These are phyloP conservation scores for Tephrocybe sp. DNA, from an alignment of 768 basidiomycete genomes.

Conservation along the genomic window DNA sequence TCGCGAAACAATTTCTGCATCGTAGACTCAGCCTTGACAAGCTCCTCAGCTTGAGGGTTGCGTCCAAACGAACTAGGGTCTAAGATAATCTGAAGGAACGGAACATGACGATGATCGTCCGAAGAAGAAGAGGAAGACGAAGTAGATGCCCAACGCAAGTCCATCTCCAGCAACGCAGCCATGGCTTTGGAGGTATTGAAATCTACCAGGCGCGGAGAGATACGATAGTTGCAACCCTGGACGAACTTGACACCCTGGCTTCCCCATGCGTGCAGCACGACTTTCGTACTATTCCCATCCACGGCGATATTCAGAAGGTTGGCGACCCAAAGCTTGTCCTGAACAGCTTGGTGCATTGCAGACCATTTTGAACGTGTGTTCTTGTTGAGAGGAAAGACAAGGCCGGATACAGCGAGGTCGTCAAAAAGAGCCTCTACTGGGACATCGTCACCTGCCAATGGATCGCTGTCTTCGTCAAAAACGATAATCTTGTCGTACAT, in stretches of 20 bases:
- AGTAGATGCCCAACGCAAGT: conserved; percentile 29
- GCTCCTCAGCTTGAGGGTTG: conserved; percentile 23
- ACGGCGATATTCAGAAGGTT: conserved; percentile 38
- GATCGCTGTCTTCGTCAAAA: conserved; percentile 28
- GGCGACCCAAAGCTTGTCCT: conserved; percentile 34
- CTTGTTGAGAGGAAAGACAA: conserved; percentile 41
- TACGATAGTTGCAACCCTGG: conserved; percentile 35
- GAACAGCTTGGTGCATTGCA: conserved; percentile 35
- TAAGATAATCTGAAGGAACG: conserved; percentile 42
- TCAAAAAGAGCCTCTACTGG: conserved; percentile 49
- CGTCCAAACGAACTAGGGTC: conserved; percentile 38
- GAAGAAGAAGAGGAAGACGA: background rate
- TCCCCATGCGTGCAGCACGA: conserved; percentile 38
- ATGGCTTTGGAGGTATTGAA: conserved; percentile 49
- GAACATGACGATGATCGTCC: conserved; percentile 23
- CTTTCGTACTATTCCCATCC: conserved; percentile 28
- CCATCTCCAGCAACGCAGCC: conserved; percentile 42
- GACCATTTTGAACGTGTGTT: conserved; percentile 36
- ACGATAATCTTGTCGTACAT: conserved; percentile 47
- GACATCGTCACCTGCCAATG: conserved; percentile 20
- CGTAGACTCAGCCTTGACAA: conserved; percentile 30
- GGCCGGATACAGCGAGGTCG: conserved; percentile 43
- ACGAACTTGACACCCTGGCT: conserved; percentile 25
- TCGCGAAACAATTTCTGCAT: conserved; percentile 41
- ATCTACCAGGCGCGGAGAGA: conserved; percentile 49